Conservation (phyloP, 805 yeast genomes). For the Komagataella populi region DNA sequence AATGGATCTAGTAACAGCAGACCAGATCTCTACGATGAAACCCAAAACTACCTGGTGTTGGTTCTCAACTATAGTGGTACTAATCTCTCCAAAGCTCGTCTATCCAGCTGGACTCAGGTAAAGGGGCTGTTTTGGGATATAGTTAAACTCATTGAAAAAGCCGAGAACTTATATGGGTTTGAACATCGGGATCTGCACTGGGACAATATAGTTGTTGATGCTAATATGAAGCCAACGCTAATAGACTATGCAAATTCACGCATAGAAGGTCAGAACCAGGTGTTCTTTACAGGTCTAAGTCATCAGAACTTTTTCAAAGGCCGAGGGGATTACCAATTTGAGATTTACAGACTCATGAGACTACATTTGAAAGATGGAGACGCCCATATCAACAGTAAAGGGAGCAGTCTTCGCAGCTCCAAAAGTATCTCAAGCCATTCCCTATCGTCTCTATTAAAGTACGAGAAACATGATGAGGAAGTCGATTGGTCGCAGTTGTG, state of each 20-base stretch:
- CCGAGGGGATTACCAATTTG: constrained; percentile 47
- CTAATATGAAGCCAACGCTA: constrained; percentile 15
- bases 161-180: constrained; percentile 38
- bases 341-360: constrained; percentile 46
- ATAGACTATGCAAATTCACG: constrained; percentile 49
- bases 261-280: constrained; percentile 17
- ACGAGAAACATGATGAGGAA: constrained; percentile 8
- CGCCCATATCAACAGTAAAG: background rate
- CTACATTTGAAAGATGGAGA: constrained; percentile 7
- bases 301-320: constrained; percentile 50
- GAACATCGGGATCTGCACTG: constrained; percentile 65
- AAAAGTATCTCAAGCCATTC: background rate
- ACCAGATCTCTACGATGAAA: constrained; percentile 21
- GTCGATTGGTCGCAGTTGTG: constrained; percentile 33
- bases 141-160: constrained; percentile 31
- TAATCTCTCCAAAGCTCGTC: constrained; percentile 27
- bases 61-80: constrained; percentile 26
- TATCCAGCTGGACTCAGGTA: constrained; percentile 25
- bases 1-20: constrained; percentile 16
- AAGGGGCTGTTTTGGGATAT: constrained; percentile 38
- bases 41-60: constrained; percentile 21
- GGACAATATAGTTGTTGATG: constrained; percentile 43
- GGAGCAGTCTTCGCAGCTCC: background rate
- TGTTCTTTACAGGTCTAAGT: constrained; percentile 43
- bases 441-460: background rate